Conservation (phyloP, 148 eudicot genomes). For the Camellia lanceoleosa region DNA sequence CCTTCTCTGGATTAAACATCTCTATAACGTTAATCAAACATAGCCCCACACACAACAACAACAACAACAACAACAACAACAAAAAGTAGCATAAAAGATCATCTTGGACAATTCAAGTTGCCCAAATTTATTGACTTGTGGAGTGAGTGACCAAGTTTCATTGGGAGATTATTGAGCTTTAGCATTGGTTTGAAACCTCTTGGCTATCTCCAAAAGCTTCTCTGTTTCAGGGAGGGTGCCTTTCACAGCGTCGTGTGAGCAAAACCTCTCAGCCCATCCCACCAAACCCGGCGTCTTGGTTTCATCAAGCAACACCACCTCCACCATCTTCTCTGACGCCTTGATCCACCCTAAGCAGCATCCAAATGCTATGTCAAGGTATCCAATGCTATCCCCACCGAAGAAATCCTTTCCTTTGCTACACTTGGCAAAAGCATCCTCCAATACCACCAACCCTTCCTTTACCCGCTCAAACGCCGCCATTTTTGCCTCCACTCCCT, state of each 20-base stretch:
- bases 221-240: conserved; percentile 22
- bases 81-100: too few relatives aligned
- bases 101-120: too few relatives aligned
- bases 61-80: too few relatives aligned
- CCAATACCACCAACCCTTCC: conserved; percentile 22
- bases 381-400: conserved; percentile 32
- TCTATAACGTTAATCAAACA: too few relatives aligned
- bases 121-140: too few relatives aligned
- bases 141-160: too few relatives aligned
- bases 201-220: conserved; percentile 15
- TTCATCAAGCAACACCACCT: conserved; percentile 22
- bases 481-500: conserved; percentile 11
- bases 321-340: conserved; percentile 3
- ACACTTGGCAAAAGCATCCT: conserved; percentile 24
- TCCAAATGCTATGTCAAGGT: conserved; percentile 36
- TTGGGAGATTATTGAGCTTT: neutral
- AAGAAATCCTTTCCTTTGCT: conserved; percentile 33
- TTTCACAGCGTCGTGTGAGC: conserved; percentile 30
- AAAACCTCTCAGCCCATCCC: conserved; percentile 35
- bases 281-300: conserved; percentile 24
- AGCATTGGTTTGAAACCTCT: neutral
- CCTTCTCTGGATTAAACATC: too few relatives aligned
- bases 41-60: too few relatives aligned
- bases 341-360: conserved; percentile 17
- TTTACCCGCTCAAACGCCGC: neutral